Conservation (phyloP, 768 basidiomycete species). For the Myochromella boudieri region DNA sequence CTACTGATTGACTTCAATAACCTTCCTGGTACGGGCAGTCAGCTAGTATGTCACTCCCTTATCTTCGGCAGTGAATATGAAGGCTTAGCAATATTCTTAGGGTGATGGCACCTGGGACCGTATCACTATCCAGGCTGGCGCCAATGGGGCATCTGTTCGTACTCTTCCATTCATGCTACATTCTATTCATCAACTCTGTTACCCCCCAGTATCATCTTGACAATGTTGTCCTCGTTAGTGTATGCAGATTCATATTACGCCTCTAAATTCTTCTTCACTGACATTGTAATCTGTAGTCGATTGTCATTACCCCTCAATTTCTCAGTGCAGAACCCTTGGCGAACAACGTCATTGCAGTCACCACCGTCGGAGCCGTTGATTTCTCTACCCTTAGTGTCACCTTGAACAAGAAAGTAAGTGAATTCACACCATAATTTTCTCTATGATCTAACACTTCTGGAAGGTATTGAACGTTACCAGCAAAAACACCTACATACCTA, state of each 20-base stretch:
- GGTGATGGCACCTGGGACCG: constrained; percentile 48
- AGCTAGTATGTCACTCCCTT: constrained; percentile 31
- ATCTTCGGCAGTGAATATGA: neutral
- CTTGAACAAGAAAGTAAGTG: constrained; percentile 37
- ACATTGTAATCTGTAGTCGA: constrained; percentile 25
- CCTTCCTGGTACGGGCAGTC: constrained; percentile 40
- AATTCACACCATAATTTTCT: neutral
- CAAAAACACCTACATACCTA: constrained; percentile 36
- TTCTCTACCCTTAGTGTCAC: constrained; percentile 35
- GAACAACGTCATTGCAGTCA: constrained; percentile 47
- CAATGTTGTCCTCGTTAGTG: constrained; percentile 45
- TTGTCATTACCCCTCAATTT: constrained; percentile 46
- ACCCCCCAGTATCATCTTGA: constrained; percentile 46
- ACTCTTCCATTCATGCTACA: neutral
- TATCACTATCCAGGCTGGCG: constrained; percentile 46
- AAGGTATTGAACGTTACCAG: constrained; percentile 35
- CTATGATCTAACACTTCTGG: neutral
- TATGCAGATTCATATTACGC: constrained; percentile 17
- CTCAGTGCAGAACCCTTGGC: constrained; percentile 52
- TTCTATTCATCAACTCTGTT: neutral
- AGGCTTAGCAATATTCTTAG: constrained; percentile 16
- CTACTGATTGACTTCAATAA: constrained; percentile 46
- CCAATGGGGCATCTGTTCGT: constrained; percentile 42
- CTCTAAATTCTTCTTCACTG: neutral
- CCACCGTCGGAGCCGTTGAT: constrained; percentile 46